Percentiles rank a stretch among this genome's conserved stretches.
Conservation (phyloP, 2,329 filamentous ascomycete species). For the Colletotrichum phormii region DNA sequence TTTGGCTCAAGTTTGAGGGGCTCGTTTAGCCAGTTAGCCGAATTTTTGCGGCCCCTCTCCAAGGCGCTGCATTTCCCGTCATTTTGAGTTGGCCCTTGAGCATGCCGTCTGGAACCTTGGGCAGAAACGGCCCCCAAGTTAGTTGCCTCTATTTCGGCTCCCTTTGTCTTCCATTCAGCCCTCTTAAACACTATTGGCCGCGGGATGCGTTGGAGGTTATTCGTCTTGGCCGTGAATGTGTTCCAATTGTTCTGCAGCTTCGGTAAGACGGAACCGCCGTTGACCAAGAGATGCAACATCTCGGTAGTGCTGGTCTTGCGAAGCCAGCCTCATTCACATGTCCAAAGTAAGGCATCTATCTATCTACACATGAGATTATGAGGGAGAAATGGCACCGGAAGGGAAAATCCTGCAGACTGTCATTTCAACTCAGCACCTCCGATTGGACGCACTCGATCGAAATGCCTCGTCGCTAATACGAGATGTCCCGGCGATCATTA, state of each 20-base stretch:
- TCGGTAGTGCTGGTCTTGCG: neutral
- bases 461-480: neutral
- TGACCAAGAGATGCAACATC: neutral
- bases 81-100: constrained; percentile 1
- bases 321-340: neutral
- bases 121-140: constrained; percentile 26
- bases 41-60: constrained; percentile 1
- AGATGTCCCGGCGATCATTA: constrained; percentile 9
- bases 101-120: constrained; percentile 4
- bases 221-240: neutral
- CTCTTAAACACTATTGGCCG: neutral
- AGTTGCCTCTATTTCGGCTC: neutral
- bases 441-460: neutral
- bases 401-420: neutral
- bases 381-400: neutral
- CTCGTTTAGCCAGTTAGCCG: neutral
- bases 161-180: neutral
- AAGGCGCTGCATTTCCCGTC: constrained; percentile 14
- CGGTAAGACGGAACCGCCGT: neutral
- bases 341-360: neutral
- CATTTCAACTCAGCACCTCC: neutral
- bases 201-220: neutral
- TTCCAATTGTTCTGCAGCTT: neutral
- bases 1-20: neutral
- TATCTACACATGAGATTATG: neutral